A percentile compares a stretch with the other conserved stretches of the same genome.
phyloP scores from a whole-genome alignment of 2,329 filamentous ascomycete species.

The Epichloe glyceriae region DNA sequence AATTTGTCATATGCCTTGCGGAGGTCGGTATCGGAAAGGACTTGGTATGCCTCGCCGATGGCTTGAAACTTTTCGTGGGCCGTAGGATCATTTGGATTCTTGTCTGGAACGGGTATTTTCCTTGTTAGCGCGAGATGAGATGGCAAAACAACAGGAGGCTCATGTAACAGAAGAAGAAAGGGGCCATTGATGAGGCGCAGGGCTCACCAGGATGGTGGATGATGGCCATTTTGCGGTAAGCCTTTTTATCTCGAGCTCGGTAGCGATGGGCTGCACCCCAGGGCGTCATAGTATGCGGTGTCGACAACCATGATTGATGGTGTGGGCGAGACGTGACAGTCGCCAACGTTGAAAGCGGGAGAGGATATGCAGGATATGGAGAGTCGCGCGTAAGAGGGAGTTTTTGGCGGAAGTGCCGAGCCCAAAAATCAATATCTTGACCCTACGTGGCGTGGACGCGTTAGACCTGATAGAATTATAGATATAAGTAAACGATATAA shows the following conservation, averaged over 20 bases:
- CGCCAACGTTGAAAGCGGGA: not conserved
- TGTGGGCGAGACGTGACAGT: constrained; percentile 14
- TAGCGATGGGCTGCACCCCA: constrained; percentile 74
- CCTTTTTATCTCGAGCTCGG: constrained; percentile 94
- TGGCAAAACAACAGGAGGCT: not conserved
- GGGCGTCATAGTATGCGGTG: constrained; percentile 75
- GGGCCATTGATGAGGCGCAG: not conserved
- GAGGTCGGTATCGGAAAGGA: constrained; percentile 77
- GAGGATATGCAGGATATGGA: not conserved
- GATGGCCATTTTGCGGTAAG: constrained; percentile 89
- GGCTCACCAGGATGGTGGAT: constrained; percentile 70
- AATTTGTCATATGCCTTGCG: constrained; percentile 91
- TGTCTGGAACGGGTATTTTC: constrained; percentile 45
- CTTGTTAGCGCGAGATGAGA: not conserved
- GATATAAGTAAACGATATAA: too few species aligned
- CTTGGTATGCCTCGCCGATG: constrained; percentile 62
- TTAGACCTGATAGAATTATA: too few species aligned
- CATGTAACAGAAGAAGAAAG: not conserved
- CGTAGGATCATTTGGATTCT: constrained; percentile 91
- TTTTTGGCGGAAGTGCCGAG: not conserved
- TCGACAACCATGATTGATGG: constrained; percentile 71
- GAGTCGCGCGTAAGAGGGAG: not conserved
- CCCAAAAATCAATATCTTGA: too few species aligned
- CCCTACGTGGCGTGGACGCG: too few species aligned
- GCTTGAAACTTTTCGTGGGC: constrained; percentile 91